phyloP scores from a whole-genome alignment of 2,329 filamentous ascomycete genomes.

The Sarocladium strictum region DNA sequence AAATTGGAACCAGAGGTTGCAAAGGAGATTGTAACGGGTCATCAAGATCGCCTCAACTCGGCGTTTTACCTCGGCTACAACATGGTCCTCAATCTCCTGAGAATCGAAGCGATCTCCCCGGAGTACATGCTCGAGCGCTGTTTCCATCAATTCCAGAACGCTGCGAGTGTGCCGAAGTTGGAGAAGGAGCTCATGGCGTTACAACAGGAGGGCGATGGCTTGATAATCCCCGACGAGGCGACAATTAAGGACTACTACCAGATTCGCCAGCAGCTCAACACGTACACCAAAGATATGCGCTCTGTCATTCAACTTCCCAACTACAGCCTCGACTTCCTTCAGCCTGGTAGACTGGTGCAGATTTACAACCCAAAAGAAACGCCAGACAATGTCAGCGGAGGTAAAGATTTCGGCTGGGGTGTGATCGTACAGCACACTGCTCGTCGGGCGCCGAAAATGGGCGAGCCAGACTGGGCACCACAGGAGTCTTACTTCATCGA shows the following conservation, averaged over 20 bases:
- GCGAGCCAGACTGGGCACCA: constrained; percentile 60
- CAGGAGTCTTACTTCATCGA: constrained; percentile 81
- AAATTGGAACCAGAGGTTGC: constrained; percentile 93
- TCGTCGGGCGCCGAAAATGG: constrained; percentile 61
- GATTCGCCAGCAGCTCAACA: constrained; percentile 75
- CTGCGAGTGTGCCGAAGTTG: constrained; percentile 73
- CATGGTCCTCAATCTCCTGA: constrained; percentile 56
- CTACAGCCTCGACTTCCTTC: constrained; percentile 78
- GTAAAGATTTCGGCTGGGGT: constrained; percentile 88
- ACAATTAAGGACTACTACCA: constrained; percentile 94
- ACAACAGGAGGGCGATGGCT: constrained; percentile 66
- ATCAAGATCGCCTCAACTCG: constrained; percentile 95
- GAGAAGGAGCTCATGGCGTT: constrained; percentile 79
- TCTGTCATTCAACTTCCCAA: constrained; percentile 87
- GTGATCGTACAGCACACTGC: constrained; percentile 70
- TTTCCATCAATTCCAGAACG: constrained; percentile 98
- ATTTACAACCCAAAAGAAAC: constrained; percentile 64
- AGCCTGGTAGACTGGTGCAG: constrained; percentile 79
- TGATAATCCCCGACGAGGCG: constrained; percentile 77
- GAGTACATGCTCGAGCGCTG: constrained; percentile 99
- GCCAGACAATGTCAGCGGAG: constrained; percentile 30
- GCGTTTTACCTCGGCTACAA: constrained; percentile 78
- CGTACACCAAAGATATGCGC: constrained; percentile 83
- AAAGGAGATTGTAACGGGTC: constrained; percentile 90
- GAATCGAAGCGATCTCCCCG: constrained; percentile 98